A percentile compares a stretch with the other conserved stretches of the same genome.
These are phyloP conservation scores for Populus ilicifolia DNA, from an alignment of 345 rosid species.

Conservation along the genomic window DNA sequence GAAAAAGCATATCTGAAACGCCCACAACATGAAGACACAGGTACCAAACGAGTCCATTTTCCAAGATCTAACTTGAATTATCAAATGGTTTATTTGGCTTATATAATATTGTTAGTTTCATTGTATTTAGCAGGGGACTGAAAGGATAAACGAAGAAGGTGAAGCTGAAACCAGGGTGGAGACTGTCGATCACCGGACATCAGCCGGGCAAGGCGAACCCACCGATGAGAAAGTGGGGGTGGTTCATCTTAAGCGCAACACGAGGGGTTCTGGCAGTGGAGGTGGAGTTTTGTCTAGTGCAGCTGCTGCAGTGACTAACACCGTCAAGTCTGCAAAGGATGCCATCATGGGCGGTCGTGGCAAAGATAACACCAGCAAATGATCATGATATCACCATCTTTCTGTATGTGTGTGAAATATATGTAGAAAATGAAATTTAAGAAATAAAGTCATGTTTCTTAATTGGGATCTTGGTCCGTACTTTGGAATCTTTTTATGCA, in stretches of 20 bases:
- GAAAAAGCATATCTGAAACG: neutral
- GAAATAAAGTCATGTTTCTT: neutral
- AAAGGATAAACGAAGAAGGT: conserved; percentile 27
- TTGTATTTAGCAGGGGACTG: conserved; percentile 22
- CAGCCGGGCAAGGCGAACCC: conserved; percentile 28
- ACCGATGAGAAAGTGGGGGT: conserved; percentile 28
- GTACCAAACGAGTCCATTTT: conserved; percentile 1
- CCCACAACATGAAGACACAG: conserved; percentile 15
- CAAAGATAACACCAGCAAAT: conserved; percentile 10
- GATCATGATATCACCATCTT: neutral
- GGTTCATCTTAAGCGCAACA: conserved; percentile 31
- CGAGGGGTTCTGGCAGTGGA: neutral
- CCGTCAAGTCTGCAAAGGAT: conserved; percentile 33
- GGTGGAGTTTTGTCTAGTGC: conserved; percentile 22
- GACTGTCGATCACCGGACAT: conserved; percentile 27
- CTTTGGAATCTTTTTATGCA: no score
- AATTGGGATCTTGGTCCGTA: neutral
- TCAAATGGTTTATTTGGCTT: neutral
- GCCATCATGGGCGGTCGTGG: conserved; percentile 23
- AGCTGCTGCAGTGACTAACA: conserved; percentile 22
- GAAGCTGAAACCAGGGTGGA: conserved; percentile 33
- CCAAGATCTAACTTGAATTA: neutral
- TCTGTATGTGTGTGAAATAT: neutral
- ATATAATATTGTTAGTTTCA: neutral
- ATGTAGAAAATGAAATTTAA: neutral